Percentiles rank a stretch among this genome's conserved stretches.
phyloP scores from a whole-genome alignment of 2,329 filamentous ascomycete genomes.

The Aspergillus sp. region DNA sequence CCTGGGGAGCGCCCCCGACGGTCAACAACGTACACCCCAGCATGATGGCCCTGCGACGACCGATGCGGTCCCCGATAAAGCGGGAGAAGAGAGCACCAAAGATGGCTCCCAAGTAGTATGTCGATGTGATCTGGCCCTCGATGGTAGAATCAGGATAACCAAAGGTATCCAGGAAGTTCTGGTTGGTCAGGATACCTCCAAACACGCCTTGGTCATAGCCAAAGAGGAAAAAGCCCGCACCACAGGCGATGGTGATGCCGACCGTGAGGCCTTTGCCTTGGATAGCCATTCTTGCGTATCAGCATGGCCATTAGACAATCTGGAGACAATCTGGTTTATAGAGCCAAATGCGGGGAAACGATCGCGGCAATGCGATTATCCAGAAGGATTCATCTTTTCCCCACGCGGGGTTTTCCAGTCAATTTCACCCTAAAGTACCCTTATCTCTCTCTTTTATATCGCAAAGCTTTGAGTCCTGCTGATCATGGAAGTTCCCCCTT shows the following conservation, averaged over 20 bases:
- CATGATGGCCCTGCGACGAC: slow-evolving; percentile 10
- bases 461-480: too few relatives aligned
- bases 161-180: neutral
- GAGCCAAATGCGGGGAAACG: too few relatives aligned
- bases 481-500: neutral
- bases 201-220: neutral
- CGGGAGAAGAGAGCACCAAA: slow-evolving; percentile 12
- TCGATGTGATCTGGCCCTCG: neutral
- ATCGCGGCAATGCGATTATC: too few relatives aligned
- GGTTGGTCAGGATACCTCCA: neutral
- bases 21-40: slow-evolving; percentile 11
- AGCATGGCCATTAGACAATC: too few relatives aligned
- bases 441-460: too few relatives aligned
- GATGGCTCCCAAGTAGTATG: neutral
- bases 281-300: neutral
- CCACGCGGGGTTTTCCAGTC: too few relatives aligned
- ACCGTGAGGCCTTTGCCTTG: neutral
- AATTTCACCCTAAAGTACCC: too few relatives aligned
- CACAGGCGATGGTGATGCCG: neutral
- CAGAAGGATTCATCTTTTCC: too few relatives aligned
- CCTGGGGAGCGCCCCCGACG: slow-evolving; percentile 15
- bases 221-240: neutral
- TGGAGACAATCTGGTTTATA: too few relatives aligned
- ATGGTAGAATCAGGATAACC: neutral
- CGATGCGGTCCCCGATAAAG: slow-evolving; percentile 10